Evolutionary conservation across 768 basidiomycete genomes (phyloP).

Genomic region (Phlegmacium glaucopus): DNA sequence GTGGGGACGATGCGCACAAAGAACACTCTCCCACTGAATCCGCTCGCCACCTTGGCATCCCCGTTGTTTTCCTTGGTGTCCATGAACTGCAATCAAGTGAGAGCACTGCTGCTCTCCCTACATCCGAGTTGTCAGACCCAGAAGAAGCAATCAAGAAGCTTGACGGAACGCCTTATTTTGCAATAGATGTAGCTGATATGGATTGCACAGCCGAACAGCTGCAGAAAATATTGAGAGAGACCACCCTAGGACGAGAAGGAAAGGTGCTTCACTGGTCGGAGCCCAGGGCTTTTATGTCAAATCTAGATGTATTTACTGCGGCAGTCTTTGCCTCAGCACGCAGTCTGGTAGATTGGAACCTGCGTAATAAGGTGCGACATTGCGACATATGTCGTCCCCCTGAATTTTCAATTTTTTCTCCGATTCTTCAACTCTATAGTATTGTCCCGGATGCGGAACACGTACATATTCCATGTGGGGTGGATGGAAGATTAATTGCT

Average conservation of each 20-base stretch:
- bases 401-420: neutral
- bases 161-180: constrained; percentile 82
- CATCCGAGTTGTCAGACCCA: constrained; percentile 60
- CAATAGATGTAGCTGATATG: constrained; percentile 66
- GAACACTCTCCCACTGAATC: constrained; percentile 43
- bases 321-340: constrained; percentile 76
- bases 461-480: constrained; percentile 85
- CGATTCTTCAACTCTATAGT: constrained; percentile 41
- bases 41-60: constrained; percentile 54
- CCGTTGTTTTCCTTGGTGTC: constrained; percentile 78
- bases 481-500: constrained; percentile 92
- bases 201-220: constrained; percentile 32
- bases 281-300: constrained; percentile 52
- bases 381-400: constrained; percentile 20
- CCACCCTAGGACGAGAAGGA: constrained; percentile 35
- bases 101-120: constrained; percentile 52
- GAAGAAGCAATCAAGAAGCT: constrained; percentile 53
- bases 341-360: constrained; percentile 92
- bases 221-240: constrained; percentile 36
- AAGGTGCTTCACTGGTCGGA: constrained; percentile 57
- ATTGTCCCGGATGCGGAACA: constrained; percentile 86
- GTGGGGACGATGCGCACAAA: constrained; percentile 17
- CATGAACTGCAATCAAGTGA: constrained; percentile 45
- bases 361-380: constrained; percentile 67
- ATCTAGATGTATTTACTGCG: constrained; percentile 62